Percentiles rank a stretch among this genome's conserved stretches.
Conservation (phyloP, 176 grass and related monocot species). For the Hsuehochloa calcarea region DNA sequence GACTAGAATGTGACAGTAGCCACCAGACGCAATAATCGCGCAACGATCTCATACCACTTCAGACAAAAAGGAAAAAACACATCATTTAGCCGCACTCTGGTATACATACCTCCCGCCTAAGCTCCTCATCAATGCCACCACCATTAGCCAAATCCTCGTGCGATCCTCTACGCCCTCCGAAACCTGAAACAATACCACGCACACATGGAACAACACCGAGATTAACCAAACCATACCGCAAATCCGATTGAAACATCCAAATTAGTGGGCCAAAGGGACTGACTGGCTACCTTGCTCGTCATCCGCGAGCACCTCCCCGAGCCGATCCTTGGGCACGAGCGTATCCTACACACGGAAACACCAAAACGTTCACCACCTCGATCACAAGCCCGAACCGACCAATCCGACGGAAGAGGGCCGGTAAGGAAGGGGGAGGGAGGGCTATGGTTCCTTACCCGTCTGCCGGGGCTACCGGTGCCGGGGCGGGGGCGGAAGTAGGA, state of each 20-base stretch:
- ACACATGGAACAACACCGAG: background rate
- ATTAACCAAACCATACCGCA: background rate
- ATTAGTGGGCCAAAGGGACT: background rate
- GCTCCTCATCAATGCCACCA: conserved; percentile 18
- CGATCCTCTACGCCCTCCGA: background rate
- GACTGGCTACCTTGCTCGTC: conserved; percentile 28
- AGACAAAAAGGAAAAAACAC: background rate
- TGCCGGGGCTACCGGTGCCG: background rate
- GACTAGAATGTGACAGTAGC: background rate
- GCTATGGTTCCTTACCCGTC: background rate
- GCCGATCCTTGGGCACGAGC: conserved; percentile 17
- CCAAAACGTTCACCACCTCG: background rate
- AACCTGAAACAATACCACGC: conserved; percentile 11
- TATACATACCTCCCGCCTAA: conserved; percentile 43
- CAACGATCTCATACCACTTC: background rate
- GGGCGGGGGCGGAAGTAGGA: conserved; percentile 43
- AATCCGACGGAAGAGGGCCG: background rate
- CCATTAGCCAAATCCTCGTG: background rate
- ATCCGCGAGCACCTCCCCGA: conserved; percentile 16
- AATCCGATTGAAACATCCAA: background rate
- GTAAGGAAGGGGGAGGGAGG: background rate
- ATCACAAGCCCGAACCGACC: background rate
- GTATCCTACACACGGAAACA: conserved; percentile 19
- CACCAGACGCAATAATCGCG: background rate
- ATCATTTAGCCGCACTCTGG: background rate